Percentiles rank a stretch among this genome's conserved stretches.
phyloP scores from a whole-genome alignment of 805 yeast species.

The Saccharomyces mikatae region DNA sequence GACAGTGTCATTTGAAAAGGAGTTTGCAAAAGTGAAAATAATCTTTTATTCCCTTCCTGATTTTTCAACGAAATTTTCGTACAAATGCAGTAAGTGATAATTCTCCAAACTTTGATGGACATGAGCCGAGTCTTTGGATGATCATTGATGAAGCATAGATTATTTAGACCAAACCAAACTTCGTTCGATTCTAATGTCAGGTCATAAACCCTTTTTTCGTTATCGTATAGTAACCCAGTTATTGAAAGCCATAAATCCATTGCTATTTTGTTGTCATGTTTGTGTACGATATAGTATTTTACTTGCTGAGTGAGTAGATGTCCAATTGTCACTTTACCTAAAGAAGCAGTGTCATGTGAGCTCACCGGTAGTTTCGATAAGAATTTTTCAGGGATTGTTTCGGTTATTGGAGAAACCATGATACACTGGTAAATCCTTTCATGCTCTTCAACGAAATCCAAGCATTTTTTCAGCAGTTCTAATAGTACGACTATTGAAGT shows the following conservation, averaged over 20 bases:
- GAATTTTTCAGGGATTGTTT: conserved; percentile 10
- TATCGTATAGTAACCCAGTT: conserved; percentile 21
- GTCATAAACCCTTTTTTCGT: conserved; percentile 3
- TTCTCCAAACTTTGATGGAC: conserved; percentile 26
- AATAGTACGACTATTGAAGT: conserved; percentile 17
- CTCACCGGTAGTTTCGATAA: background rate
- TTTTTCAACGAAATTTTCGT: conserved; percentile 1
- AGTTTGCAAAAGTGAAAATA: conserved; percentile 6
- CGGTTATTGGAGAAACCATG: conserved; percentile 4
- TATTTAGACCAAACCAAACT: conserved; percentile 20
- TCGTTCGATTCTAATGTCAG: conserved; percentile 3
- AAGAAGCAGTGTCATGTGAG: background rate
- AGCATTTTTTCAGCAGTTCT: conserved; percentile 19
- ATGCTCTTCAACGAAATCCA: conserved; percentile 7
- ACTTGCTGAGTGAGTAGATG: conserved; percentile 14
- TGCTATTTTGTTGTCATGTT: conserved; percentile 19
- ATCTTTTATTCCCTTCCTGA: background rate
- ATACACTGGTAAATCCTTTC: conserved; percentile 9
- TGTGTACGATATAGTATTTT: conserved; percentile 8
- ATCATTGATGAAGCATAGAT: conserved; percentile 9
- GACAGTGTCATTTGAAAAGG: conserved; percentile 12
- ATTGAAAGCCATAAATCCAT: conserved; percentile 27
- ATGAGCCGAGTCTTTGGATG: conserved; percentile 8
- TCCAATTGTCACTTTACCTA: conserved; percentile 10
- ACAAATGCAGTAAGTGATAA: conserved; percentile 17